Evolutionary conservation across 371 early-diverging fungal species (phyloP).

Genomic region (Mucor circinelloides): DNA sequence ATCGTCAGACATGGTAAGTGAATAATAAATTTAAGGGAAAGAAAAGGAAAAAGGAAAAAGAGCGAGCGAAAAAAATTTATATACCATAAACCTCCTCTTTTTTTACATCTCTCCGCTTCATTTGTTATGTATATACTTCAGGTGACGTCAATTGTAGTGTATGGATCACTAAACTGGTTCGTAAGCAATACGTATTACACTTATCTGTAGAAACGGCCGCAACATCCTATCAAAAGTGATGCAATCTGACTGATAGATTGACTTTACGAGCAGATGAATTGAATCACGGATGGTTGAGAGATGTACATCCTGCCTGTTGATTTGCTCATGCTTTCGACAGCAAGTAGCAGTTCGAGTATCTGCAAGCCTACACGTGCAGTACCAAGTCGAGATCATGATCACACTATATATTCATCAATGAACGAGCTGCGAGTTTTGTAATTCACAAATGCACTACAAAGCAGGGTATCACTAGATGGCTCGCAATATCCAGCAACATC

Average conservation of each 20-base stretch:
- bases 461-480: no score
- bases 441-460: not conserved
- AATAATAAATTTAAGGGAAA: not conserved
- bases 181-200: no score
- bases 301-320: not conserved
- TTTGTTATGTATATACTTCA: not conserved
- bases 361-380: not conserved
- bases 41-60: not conserved
- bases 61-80: not conserved
- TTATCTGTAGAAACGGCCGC: no score
- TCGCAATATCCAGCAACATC: not conserved
- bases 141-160: constrained; percentile 1
- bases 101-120: not conserved
- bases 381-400: not conserved
- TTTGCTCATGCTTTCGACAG: not conserved
- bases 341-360: not conserved
- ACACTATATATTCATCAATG: no score
- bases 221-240: not conserved
- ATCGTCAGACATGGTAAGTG: constrained; percentile 31
- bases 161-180: not conserved
- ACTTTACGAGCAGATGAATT: no score
- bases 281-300: not conserved
- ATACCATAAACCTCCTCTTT: not conserved
- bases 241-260: not conserved
- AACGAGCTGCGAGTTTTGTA: not conserved